Evolutionary conservation across 345 rosid species (phyloP), one percentile per base, ranked within the genome.

Genomic region (Brassica rapa): DNA sequence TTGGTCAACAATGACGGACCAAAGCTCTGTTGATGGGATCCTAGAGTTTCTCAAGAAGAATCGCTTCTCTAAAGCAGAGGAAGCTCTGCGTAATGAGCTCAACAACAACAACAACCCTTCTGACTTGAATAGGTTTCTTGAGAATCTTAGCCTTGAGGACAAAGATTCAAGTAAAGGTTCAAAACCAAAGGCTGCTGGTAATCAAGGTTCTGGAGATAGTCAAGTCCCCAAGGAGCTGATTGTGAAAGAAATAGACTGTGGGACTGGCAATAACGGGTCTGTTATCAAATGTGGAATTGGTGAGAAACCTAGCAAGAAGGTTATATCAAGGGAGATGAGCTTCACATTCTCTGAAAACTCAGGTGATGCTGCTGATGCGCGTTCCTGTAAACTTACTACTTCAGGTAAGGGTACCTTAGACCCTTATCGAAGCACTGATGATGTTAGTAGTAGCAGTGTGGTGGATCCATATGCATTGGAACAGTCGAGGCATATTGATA

Each of bases 61-160:
- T 79, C 89, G 77, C 57, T 90, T 96, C 84, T 86, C 91, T 0
- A 85, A 92, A 77, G 99, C 99, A 68, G 99, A 96, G 89, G 93
- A 93, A 70, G 98, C 99, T 72, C 81, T 96, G 80, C 96, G 92
- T 59, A 80, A 91, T 76, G 99, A 96, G 91, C 89, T 96, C 1
- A 72, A 62, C 57, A 49, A 43, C 46, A 37, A 39, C 51, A 43
- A 49, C 55, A 84, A 78, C 82, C 87, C 39, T 24, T 88, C 93
- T 82, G 98, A 95, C 85, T 81, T 91, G 60, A 93, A 89, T 85
- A 92, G 88, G 7, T 84, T 90, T 55, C 84, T 91, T 85, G 85
- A 86, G 78, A 93, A 83, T 41, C 92, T 89, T 71, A 71, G 59
- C 27, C 76, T 91, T 3, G 94, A 83, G 74, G 90, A 85, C 24